phyloP scores from a whole-genome alignment of 768 basidiomycete species.

The Strobilomyces echinocephalus region DNA sequence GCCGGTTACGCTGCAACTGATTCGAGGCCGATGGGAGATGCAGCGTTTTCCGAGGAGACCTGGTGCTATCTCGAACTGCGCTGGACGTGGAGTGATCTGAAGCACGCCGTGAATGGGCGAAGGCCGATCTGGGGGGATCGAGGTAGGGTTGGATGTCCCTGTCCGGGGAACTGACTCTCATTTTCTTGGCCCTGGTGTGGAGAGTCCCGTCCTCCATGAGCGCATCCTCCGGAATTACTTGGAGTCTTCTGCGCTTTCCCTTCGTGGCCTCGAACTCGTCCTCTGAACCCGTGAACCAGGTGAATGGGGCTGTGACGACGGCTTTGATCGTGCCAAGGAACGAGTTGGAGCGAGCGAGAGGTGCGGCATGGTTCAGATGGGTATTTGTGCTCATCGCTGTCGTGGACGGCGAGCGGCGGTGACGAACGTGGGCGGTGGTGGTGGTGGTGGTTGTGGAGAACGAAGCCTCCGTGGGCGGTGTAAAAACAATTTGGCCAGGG shows the following conservation, averaged over 20 bases:
- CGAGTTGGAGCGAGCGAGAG: constrained; percentile 51
- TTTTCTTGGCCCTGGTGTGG: constrained; percentile 42
- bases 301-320: constrained; percentile 59
- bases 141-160: constrained; percentile 41
- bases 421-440: constrained; percentile 18
- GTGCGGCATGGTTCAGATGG: constrained; percentile 27
- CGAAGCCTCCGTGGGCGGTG: constrained; percentile 11
- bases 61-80: constrained; percentile 18
- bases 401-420: constrained; percentile 12
- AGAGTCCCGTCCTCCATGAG: constrained; percentile 32
- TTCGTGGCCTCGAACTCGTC: constrained; percentile 47
- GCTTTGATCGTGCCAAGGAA: constrained; percentile 60
- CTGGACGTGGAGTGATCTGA: constrained; percentile 19
- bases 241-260: constrained; percentile 53
- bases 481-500: constrained; percentile 23
- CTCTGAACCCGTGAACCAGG: constrained; percentile 47
- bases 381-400: constrained; percentile 30
- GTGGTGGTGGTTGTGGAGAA: constrained; percentile 16
- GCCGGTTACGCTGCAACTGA: constrained; percentile 34
- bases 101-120: constrained; percentile 26
- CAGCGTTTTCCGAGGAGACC: constrained; percentile 28
- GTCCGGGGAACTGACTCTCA: constrained; percentile 49
- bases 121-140: constrained; percentile 50
- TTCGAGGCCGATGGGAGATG: constrained; percentile 30
- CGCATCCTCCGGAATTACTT: constrained; percentile 21